These are phyloP conservation scores for Monosporascus sp. DNA, from an alignment of 2,329 filamentous ascomycete species.

Conservation along the genomic window DNA sequence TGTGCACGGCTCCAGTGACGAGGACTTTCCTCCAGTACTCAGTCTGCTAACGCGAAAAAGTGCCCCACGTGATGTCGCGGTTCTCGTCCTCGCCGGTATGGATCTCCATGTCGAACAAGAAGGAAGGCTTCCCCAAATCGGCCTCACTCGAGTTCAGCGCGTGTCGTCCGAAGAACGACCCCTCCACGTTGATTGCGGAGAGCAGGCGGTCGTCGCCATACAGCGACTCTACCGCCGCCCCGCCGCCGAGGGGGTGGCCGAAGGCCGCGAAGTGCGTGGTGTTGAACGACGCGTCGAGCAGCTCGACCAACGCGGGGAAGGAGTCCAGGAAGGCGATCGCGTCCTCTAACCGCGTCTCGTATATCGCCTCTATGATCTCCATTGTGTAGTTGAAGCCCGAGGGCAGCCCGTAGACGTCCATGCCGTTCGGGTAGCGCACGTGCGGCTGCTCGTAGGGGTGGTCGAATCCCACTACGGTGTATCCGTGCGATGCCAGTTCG, in stretches of 20 bases:
- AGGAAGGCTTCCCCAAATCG: constrained; percentile 14
- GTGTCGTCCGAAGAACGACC: constrained; percentile 7
- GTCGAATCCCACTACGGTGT: constrained; percentile 20
- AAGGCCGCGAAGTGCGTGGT: constrained; percentile 12
- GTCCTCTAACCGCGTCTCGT: constrained; percentile 13
- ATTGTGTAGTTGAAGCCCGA: constrained; percentile 3
- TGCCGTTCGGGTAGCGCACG: constrained; percentile 22
- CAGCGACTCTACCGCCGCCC: constrained; percentile 13
- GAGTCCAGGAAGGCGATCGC: constrained; percentile 14
- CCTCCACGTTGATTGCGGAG: constrained; percentile 20
- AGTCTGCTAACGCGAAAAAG: constrained; percentile 15
- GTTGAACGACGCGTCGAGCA: constrained; percentile 11
- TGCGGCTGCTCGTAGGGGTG: constrained; percentile 25
- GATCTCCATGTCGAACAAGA: constrained; percentile 13
- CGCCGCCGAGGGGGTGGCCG: constrained; percentile 19
- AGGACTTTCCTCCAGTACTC: constrained; percentile 11
- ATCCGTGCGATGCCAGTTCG: constrained; percentile 18
- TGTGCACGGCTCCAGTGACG: constrained; percentile 14
- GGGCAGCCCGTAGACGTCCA: constrained; percentile 15
- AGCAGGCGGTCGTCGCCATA: constrained; percentile 5
- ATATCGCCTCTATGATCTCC: constrained; percentile 5
- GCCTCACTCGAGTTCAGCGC: constrained; percentile 7
- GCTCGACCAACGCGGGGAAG: constrained; percentile 8
- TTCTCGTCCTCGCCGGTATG: constrained; percentile 5
- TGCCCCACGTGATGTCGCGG: constrained; percentile 12